Evolutionary conservation across 2,329 filamentous ascomycete genomes (phyloP), one percentile per base, ranked within the genome.

Genomic region (Teratosphaeria gauchensis): DNA sequence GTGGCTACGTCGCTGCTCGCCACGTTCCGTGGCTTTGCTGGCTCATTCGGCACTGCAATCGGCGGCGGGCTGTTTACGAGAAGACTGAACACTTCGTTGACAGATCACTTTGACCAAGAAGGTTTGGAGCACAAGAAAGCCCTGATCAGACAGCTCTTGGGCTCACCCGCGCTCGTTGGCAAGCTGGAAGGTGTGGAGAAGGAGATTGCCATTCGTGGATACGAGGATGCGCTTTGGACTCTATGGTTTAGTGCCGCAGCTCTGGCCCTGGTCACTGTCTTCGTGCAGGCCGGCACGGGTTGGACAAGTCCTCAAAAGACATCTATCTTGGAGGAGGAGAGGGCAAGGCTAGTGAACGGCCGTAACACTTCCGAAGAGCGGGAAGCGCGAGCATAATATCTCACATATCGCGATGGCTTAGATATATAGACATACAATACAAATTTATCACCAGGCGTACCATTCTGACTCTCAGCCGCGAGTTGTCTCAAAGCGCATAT

Each of bases 11-110:
- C 88, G 12, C 77, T 95, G 51, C 74, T 92, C 3, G 84, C 86
- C 31, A 95, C 89, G 0, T 92, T 92, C 73, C 82, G 90, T 3
- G 88, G 88, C 4, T 92, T 94, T 63, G 88, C 88, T 0, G 89
- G 89, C 14, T 88, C 84, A 56, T 94, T 95, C 65, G 89, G 90
- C 2, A 87, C 86, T 1, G 84, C 89, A 0, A 87, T 92, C 54
- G 88, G 89, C 2, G 89, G 90, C 2, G 90, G 90, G 0, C 77
- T 89, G 56, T 92, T 92, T 69, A 78, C 81, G 48, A 81, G 88
- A 4, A 77, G 83, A 1, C 73, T 92, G 33, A 76, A 79, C 53
- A 72, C 65, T 1, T 75, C 77, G 0, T 76, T 92, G 1, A 75
- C 78, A n/a, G 66, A 73, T 0, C 82, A 84, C 0, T 90, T 90